Base-by-base conservation (phyloP, 176 grass and related monocot species). In the Zoysia pacifica region DNA sequence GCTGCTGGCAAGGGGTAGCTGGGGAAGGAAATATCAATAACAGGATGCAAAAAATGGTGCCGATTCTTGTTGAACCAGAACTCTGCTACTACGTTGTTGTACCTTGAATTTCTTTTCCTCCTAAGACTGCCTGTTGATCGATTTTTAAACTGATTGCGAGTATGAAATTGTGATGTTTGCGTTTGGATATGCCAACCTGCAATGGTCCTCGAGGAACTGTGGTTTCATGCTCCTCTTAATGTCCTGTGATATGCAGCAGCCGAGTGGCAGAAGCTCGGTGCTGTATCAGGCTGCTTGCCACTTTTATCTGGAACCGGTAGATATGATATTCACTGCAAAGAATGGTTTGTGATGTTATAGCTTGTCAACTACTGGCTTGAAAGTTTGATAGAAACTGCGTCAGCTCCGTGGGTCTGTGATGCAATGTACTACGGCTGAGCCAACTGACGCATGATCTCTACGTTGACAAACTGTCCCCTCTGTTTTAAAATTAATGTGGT, bases 81-180 rank as follows among this genome's bases (percentile, higher is more conserved):
- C 45, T 38, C 8, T 15, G 4, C 11, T 45, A 72, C 53, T 3
- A 28, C 28, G 28, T 9, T 66, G 59, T 45, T 65, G 65, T 60
- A 54, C 61, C 39, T 38, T 38, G 61, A 45, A 45, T 56, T 19
- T 2, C 16, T 66, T n/a, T 12, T 2, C n/a, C 44, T n/a, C 64
- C 37, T 74, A 70, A 1, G 58, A 42, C 4, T 48, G 1, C 55
- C 16, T 64, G 65, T 18, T 58, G 48, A 19, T 65, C 65, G 45
- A 59, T 73, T 28, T 18, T 28, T 7, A 76, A 5, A 44, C 18
- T 43, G 58, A 50, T 52, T 51, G 82, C 60, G 76, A 50, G 61
- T n/a, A 20, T 67, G 7, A 51, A 1, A 12, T 7, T 6, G 9
- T 52, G 20, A 49, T 11, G 11, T 47, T 48, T 68, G 20, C 69